Base-by-base conservation (phyloP, 495 filamentous ascomycete genomes). In the Tricharina praecox region DNA sequence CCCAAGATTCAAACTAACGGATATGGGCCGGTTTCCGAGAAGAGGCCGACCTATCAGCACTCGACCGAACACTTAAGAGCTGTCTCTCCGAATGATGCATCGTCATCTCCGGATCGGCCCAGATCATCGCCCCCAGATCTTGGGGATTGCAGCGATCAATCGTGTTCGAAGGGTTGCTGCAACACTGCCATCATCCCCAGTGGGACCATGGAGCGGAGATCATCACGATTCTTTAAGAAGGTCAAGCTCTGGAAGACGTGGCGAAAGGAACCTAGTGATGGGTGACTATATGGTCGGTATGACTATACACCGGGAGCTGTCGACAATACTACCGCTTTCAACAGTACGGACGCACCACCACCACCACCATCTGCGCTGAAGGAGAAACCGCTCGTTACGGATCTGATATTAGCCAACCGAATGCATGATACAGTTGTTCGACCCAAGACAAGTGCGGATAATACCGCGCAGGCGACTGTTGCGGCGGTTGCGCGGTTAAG, bases 281-380 rank as follows among this genome's bases (percentile, higher is more conserved):
- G 51, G 36, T 59, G 56, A 59, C 56, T 59, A 59, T 44, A 59
- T 59, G 56, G 56, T 25, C 55, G 56, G 55, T 51, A 54, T 49
- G 39, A 41, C 37, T 25, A 45, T 28, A 36, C 45, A 43, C 16
- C 21, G 15, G 37, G 41, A 44, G 24, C 13, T 13, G 23, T 44
- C 13, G 43, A 25, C 18, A 20, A 33, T 8, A 46, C 11, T 21
- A 44, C 48, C 16, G 41, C 28, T 30, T 18, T 32, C 25, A 28
- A 36, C 30, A 23, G 40, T 30, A 19, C 24, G 48, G 26, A 32
- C 16, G 37, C 32, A 41, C 36, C 40, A 19, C 19, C 42, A 16
- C 36, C 32, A 41, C 36, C 40, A 19, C 19, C 42, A 16, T 32
- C 49, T 10, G 28, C 34, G 34, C 42, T 58, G 26, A 37, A 45